Evolutionary conservation across 1,284 basidiomycete species (phyloP).

Genomic region (Marasmius sp.): DNA sequence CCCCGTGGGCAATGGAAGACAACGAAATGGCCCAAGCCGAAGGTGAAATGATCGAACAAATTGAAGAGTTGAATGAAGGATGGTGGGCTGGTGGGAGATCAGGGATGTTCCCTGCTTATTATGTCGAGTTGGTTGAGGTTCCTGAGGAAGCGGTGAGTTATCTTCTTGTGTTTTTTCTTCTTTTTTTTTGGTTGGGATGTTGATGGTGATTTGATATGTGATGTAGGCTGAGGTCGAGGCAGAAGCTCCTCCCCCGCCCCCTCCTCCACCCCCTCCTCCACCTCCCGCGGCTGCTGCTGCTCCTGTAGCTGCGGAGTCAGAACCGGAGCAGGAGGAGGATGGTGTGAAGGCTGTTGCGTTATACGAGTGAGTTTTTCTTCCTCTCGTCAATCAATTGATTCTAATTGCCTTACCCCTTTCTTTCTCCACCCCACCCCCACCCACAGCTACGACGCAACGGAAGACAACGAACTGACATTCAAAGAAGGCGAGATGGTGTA

Average conservation of each 20-base stretch:
- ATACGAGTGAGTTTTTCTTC: slow-evolving; percentile 63
- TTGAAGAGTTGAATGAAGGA: slow-evolving; percentile 82
- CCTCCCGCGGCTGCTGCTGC: slow-evolving; percentile 47
- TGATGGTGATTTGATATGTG: no score
- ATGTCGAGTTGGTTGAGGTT: slow-evolving; percentile 18
- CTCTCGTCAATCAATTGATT: no score
- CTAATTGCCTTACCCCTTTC: background rate
- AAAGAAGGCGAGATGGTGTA: slow-evolving; percentile 77
- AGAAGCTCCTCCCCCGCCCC: slow-evolving; percentile 35
- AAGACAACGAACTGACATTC: slow-evolving; percentile 90
- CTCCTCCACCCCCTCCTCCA: slow-evolving; percentile 27
- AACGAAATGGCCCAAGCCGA: slow-evolving; percentile 83
- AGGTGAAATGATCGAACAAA: slow-evolving; percentile 79
- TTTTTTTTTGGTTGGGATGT: no score
- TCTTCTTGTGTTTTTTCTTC: no score
- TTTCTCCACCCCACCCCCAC: no score
- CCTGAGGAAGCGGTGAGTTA: background rate
- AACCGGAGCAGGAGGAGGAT: slow-evolving; percentile 45
- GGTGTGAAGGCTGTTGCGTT: slow-evolving; percentile 62
- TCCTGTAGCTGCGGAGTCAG: slow-evolving; percentile 33
- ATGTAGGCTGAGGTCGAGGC: no score
- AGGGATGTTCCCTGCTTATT: slow-evolving; percentile 75
- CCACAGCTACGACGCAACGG: slow-evolving; percentile 85
- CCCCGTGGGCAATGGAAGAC: slow-evolving; percentile 74
- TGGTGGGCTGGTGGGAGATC: slow-evolving; percentile 81